These are phyloP conservation scores for Musa beccarii DNA, from an alignment of 176 grass and related monocot species.

Conservation along the genomic window DNA sequence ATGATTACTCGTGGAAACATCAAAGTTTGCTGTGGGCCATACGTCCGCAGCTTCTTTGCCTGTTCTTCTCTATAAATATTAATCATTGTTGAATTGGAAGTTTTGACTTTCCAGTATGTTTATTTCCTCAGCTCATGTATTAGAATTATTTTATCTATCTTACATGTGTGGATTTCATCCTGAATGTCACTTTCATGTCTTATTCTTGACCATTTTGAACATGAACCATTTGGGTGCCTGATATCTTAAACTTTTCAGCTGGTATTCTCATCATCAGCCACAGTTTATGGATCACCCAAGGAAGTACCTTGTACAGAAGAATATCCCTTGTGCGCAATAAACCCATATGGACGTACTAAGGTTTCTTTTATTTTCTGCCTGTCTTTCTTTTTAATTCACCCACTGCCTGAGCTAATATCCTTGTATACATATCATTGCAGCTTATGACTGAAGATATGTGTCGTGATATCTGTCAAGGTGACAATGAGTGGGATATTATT, in stretches of 20 bases:
- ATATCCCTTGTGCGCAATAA: conserved; percentile 73
- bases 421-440: conserved; percentile 24
- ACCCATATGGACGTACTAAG: conserved; percentile 93
- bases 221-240: not conserved
- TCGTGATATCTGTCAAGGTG: conserved; percentile 45
- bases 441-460: conserved; percentile 93
- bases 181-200: not conserved
- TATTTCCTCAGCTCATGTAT: not conserved
- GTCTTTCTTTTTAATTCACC: not conserved
- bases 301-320: conserved; percentile 95
- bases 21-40: not conserved
- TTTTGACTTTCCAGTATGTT: not conserved
- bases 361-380: conserved; percentile 23
- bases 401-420: not conserved
- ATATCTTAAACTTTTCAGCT: conserved; percentile 39
- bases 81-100: not conserved
- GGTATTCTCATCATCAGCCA: conserved; percentile 96
- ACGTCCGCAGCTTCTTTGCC: not conserved
- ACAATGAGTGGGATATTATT: conserved; percentile 90
- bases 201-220: not conserved
- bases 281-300: conserved; percentile 94
- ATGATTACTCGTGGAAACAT: not conserved
- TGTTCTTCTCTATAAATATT: not conserved
- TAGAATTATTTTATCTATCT: not conserved
- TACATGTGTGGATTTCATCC: not conserved